Evolutionary conservation across 148 eudicot genomes (phyloP), one percentile per base, ranked within the genome.

Genomic region (Persicaria tinctoria): DNA sequence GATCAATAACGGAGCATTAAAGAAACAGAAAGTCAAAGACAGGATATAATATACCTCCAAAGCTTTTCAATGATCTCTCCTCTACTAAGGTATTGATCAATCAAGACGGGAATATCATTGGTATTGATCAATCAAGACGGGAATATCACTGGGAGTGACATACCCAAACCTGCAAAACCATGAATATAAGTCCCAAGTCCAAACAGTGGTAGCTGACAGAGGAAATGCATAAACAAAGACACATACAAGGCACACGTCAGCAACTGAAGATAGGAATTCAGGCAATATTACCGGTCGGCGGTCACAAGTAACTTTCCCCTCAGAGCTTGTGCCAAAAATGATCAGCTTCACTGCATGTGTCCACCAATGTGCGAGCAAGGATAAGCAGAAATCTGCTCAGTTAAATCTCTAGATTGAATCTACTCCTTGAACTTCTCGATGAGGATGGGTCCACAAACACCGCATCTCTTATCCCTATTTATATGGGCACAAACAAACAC

Each of bases 291-390:
- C 98, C 98, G 92, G 54, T n/a, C n/a, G n/a, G n/a, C n/a, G n/a
- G n/a, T 94, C 91, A 62, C 98, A 97, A 76, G 80, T 80, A 69
- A 89, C 81, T 80, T 94, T 92, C 72, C 92, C 96, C 69, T 92
- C 87, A 8, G 84, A 51, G 83, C 83, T 82, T 13, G 93, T 87
- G 78, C 92, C 87, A 76, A 88, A 94, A 51, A 89, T 92, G 32
- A 94, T 92, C 63, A 92, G 72, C 78, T 94, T 94, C 27, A 97
- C 98, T 72, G 98, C 98, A 82, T n/a, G n/a, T 94, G 98, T 11
- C 98, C 98, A 63, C 98, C 98, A 63, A 94, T 78, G 79, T 94
- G 98, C 8, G 98, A 94, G 79, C 97, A 94, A 77, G 93, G 88
- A 82, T 84, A 87, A 79, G 92, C 96, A 77, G 81, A 85, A 51